Evolutionary conservation across 129 eudicot genomes (phyloP).

Genomic region (Chrysanthemum seticuspe): DNA sequence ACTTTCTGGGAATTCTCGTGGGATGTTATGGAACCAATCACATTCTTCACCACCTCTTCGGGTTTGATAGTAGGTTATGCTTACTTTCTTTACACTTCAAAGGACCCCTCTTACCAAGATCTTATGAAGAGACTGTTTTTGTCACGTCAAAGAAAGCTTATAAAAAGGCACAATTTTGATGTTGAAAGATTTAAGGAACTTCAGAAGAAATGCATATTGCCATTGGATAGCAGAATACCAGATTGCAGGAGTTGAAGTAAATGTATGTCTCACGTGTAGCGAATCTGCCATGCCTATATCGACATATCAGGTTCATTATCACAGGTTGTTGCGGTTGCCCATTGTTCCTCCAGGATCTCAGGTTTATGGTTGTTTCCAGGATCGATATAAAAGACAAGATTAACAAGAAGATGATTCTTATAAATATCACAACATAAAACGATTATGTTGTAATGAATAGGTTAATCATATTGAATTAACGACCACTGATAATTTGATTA

Average conservation of each 20-base stretch:
- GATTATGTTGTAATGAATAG: too few relatives aligned
- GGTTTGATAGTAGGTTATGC: constrained; percentile 78
- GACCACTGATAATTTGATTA: too few relatives aligned
- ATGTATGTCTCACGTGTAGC: neutral
- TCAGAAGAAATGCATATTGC: constrained; percentile 52
- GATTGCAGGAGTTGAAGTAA: constrained; percentile 31
- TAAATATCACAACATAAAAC: too few relatives aligned
- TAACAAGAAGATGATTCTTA: too few relatives aligned
- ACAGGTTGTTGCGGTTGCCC: too few relatives aligned
- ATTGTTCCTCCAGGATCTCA: too few relatives aligned
- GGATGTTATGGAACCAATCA: constrained; percentile 96
- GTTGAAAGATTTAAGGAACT: constrained; percentile 48
- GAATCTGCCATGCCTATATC: too few relatives aligned
- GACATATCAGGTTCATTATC: too few relatives aligned
- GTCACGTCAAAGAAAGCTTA: constrained; percentile 71
- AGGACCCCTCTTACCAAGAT: constrained; percentile 81
- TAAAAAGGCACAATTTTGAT: constrained; percentile 61
- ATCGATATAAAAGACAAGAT: too few relatives aligned
- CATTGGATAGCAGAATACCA: constrained; percentile 32
- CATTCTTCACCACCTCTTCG: constrained; percentile 67
- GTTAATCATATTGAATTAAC: too few relatives aligned
- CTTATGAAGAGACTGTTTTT: constrained; percentile 71
- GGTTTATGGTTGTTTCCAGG: too few relatives aligned
- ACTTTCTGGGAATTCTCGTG: constrained; percentile 95
- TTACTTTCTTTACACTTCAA: constrained; percentile 70